Base-by-base conservation (phyloP, 805 yeast genomes). In the Candida coquimbonensis region DNA sequence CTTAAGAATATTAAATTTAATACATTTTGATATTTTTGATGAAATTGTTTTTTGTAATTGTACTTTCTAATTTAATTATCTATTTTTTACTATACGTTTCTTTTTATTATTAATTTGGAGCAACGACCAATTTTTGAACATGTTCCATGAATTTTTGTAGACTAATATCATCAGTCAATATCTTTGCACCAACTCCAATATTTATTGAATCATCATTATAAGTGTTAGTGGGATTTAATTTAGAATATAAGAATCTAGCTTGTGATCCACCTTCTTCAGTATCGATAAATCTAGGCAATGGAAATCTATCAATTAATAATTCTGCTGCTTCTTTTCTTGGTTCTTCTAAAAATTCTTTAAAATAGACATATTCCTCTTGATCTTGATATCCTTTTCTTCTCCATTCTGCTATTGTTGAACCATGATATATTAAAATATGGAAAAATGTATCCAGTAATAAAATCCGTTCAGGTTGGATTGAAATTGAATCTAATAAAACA, bases 251-350 rank as follows among this genome's bases (percentile, higher is more conserved):
- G 60, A 81, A 81, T 62, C 88, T 71, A 0, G 87, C 87, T 57
- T 81, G 88, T 0, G 87, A 80, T 4, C 87, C 87, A 45, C 87
- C 87, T 59, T 81, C 87, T 54, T 81, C 86, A 25, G 86, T 79
- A 57, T 81, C 87, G 44, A 81, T 79, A 53, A 80, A 81, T 55
- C 88, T 69, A 6, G 88, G 88, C 50, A 81, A 68, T 44, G 88
- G 88, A 68, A 78, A 81, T 53, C 88, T 65, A 54, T 81, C 87
- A 49, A 77, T 69, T 36, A 81, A 66, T 32, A 82, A 69, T 41
- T 77, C 81, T 49, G 82, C 79, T 11, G 87, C 87, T 53, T 81
- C 87, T 46, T 66, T 62, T 54, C 80, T 76, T 16, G 88, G 87
- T 27, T 72, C 74, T 45, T 77, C 81, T 47, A 81, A 65, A 52